phyloP scores from a whole-genome alignment of 2,329 filamentous ascomycete genomes.

The Aspergillus sergii region DNA sequence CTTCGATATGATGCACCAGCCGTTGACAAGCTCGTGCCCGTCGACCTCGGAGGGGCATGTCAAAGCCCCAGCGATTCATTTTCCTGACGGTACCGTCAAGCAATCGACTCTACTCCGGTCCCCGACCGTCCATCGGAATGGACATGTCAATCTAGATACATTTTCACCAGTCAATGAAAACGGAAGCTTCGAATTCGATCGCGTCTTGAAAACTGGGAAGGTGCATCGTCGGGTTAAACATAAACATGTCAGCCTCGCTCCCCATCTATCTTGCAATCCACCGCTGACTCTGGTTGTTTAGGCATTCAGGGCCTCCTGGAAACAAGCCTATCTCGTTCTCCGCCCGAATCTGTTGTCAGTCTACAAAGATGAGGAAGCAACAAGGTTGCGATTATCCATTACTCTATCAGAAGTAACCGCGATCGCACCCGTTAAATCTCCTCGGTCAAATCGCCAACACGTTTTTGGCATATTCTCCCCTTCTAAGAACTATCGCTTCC shows the following conservation, averaged over 20 bases:
- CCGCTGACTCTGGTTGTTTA: constrained; percentile 15
- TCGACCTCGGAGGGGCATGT: constrained; percentile 26
- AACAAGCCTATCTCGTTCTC: constrained; percentile 83
- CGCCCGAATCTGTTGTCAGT: constrained; percentile 87
- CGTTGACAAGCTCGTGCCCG: constrained; percentile 22
- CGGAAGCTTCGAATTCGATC: constrained; percentile 94
- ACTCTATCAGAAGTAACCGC: constrained; percentile 88
- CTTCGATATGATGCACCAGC: constrained; percentile 27
- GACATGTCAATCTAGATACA: constrained; percentile 61
- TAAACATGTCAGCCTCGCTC: constrained; percentile 69
- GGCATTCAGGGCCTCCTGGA: constrained; percentile 73
- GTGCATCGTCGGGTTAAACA: constrained; percentile 88
- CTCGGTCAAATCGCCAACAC: constrained; percentile 81
- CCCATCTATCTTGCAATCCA: constrained; percentile 14
- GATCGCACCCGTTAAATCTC: constrained; percentile 83
- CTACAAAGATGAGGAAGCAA: constrained; percentile 90
- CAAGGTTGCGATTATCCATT: constrained; percentile 85
- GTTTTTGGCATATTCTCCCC: constrained; percentile 93
- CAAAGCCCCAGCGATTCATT: constrained; percentile 29
- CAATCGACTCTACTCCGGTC: constrained; percentile 26
- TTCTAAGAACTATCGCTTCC: constrained; percentile 87
- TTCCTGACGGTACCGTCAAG: constrained; percentile 29
- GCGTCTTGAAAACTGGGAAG: constrained; percentile 85
- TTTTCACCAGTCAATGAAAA: constrained; percentile 90
- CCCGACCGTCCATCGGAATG: constrained; percentile 35